phyloP scores from a whole-genome alignment of 345 rosid species.

The Brassica rapa region DNA sequence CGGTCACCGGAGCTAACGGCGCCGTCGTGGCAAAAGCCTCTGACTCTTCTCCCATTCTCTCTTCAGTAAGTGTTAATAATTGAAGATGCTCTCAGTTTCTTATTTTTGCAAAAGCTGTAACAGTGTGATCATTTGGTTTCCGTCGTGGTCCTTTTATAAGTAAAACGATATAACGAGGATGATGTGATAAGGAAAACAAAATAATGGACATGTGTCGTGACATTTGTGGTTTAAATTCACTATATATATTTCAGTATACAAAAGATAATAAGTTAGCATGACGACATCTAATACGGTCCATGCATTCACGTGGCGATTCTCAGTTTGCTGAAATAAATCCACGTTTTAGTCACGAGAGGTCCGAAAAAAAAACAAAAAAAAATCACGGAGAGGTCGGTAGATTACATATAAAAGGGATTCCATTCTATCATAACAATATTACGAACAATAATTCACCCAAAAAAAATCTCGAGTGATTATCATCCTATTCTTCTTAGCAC shows the following conservation, averaged over 20 bases:
- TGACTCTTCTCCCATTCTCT: constrained; percentile 23
- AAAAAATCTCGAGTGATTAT: too few species aligned
- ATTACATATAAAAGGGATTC: not conserved
- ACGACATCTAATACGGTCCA: not conserved
- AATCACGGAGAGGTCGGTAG: not conserved
- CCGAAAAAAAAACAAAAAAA: not conserved
- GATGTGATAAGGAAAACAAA: not conserved
- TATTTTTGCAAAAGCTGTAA: not conserved
- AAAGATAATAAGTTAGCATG: not conserved
- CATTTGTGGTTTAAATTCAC: not conserved
- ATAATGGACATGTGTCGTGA: not conserved
- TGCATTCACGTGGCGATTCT: not conserved
- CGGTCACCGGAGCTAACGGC: constrained; percentile 67
- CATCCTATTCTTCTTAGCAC: too few species aligned
- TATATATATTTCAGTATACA: not conserved
- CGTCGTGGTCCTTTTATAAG: constrained; percentile 15
- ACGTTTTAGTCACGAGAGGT: not conserved
- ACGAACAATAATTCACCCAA: too few species aligned
- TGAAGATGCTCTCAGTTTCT: constrained; percentile 21
- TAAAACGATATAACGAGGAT: not conserved
- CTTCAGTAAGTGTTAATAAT: constrained; percentile 8
- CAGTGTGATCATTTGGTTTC: not conserved
- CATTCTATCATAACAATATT: too few species aligned
- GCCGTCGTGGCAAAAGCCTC: constrained; percentile 60
- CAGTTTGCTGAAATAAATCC: not conserved